phyloP scores from a whole-genome alignment of 2,329 filamentous ascomycete species.

The Dactylellina cionopaga region DNA sequence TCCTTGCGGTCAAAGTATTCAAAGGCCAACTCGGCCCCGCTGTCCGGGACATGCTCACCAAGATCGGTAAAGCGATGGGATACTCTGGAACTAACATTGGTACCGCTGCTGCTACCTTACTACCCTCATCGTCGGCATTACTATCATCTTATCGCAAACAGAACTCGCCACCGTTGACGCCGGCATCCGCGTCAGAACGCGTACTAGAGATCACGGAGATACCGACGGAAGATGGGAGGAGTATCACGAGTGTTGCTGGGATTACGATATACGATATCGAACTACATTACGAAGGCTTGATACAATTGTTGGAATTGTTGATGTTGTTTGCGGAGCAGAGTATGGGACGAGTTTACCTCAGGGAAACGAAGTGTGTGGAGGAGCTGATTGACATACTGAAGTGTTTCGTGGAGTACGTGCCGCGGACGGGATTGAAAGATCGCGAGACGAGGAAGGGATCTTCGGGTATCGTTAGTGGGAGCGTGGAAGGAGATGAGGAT shows the following conservation, averaged over 20 bases:
- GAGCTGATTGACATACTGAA: conserved; percentile 40
- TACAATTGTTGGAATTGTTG: conserved; percentile 44
- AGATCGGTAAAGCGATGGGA: conserved; percentile 44
- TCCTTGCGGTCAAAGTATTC: conserved; percentile 49
- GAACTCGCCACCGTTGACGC: no score
- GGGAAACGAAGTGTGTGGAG: conserved; percentile 41
- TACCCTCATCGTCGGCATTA: no score
- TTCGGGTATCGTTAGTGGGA: neutral
- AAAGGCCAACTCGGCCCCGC: conserved; percentile 44
- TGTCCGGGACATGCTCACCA: conserved; percentile 49
- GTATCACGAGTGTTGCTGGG: conserved; percentile 42
- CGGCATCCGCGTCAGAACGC: neutral
- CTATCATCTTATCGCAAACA: no score
- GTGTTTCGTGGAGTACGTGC: conserved; percentile 39
- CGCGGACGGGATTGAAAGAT: conserved; percentile 32
- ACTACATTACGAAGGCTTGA: conserved; percentile 46
- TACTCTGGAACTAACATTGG: conserved; percentile 29
- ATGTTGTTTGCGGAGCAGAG: conserved; percentile 50
- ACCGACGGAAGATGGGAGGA: conserved; percentile 41
- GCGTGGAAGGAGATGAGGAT: conserved; percentile 49
- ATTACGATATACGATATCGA: conserved; percentile 52
- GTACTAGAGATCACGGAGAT: conserved; percentile 43
- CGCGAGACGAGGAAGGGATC: conserved; percentile 21
- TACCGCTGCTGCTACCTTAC: no score
- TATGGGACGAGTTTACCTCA: conserved; percentile 34